Conservation (phyloP, 208 protist species). For the Trichomonas vaginalis region DNA sequence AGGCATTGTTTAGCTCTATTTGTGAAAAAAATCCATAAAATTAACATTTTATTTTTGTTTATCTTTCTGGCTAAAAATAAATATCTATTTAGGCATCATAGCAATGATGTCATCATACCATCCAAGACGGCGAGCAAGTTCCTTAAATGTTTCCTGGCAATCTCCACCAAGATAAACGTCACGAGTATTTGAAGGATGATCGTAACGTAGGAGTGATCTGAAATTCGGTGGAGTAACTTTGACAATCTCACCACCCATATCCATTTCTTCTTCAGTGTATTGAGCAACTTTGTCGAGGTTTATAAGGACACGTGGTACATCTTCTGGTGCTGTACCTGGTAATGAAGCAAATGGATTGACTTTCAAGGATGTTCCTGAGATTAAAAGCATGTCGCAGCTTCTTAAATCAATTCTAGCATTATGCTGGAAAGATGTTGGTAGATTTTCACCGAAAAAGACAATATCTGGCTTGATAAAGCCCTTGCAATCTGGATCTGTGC, state of each 20-base stretch:
- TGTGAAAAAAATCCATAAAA: no score
- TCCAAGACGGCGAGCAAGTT: not conserved
- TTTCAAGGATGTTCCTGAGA: conserved; percentile 75
- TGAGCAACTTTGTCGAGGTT: not conserved
- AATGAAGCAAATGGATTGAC: conserved; percentile 66
- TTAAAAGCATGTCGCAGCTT: conserved; percentile 61
- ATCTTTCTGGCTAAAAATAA: no score
- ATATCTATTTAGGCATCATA: not conserved
- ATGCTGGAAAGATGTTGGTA: conserved; percentile 62
- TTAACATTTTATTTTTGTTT: no score
- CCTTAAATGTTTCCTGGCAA: not conserved
- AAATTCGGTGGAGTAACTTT: not conserved
- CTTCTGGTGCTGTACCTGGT: not conserved
- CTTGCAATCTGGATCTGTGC: not conserved
- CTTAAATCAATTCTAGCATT: not conserved
- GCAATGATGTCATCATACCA: not conserved
- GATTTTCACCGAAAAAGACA: conserved; percentile 77
- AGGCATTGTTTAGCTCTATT: no score
- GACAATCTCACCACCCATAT: not conserved
- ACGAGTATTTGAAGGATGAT: not conserved
- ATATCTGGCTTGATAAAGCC: conserved; percentile 77
- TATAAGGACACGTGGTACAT: not conserved
- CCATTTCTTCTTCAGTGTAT: not conserved
- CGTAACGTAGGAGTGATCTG: not conserved
- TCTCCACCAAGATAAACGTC: not conserved